These are phyloP conservation scores for Debaryomyces hansenii DNA, from an alignment of 805 yeast genomes.

Conservation along the genomic window DNA sequence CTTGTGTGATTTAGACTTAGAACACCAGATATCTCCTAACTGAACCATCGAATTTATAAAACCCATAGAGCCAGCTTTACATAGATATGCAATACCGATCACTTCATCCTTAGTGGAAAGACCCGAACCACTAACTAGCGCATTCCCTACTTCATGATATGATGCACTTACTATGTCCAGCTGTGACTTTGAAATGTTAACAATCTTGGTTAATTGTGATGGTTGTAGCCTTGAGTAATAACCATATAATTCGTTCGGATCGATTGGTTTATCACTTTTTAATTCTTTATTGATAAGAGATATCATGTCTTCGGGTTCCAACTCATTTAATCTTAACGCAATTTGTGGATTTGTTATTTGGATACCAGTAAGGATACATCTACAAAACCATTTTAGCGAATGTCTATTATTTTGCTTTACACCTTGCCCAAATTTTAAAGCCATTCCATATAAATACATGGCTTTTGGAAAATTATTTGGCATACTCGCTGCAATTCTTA, in stretches of 20 bases:
- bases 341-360: slow-evolving; percentile 9
- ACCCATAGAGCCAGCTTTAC: slow-evolving; percentile 67
- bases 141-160: slow-evolving; percentile 61
- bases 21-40: slow-evolving; percentile 69
- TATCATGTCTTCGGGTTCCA: slow-evolving; percentile 30
- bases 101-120: slow-evolving; percentile 47
- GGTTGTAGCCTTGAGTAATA: slow-evolving; percentile 23
- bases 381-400: slow-evolving; percentile 61
- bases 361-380: slow-evolving; percentile 32
- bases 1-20: slow-evolving; percentile 52
- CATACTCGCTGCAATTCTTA: slow-evolving; percentile 61
- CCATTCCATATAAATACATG: slow-evolving; percentile 66
- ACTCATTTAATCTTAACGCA: slow-evolving; percentile 23
- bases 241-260: slow-evolving; percentile 24
- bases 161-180: slow-evolving; percentile 50
- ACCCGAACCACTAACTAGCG: slow-evolving; percentile 60
- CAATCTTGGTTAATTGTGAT: slow-evolving; percentile 26
- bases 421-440: slow-evolving; percentile 69
- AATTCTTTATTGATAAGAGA: slow-evolving; percentile 23
- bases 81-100: slow-evolving; percentile 58
- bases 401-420: slow-evolving; percentile 53
- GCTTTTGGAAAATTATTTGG: slow-evolving; percentile 59
- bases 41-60: slow-evolving; percentile 67
- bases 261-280: slow-evolving; percentile 21
- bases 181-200: slow-evolving; percentile 32